Conservation (phyloP, 352 stramenopile genomes). For the Phytophthora constricta region DNA sequence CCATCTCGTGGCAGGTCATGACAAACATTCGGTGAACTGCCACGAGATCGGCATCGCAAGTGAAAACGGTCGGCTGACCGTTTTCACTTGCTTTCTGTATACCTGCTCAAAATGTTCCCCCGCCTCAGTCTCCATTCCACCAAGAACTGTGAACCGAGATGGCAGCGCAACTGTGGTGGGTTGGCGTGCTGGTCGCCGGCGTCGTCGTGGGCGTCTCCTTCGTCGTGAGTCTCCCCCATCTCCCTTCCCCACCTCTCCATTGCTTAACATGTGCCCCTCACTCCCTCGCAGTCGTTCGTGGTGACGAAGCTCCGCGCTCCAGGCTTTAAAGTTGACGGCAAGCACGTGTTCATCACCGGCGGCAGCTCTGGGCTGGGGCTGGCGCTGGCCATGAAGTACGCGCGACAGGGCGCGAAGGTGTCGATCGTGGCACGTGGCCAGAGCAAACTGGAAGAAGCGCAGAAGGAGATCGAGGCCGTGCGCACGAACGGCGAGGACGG, state of each 20-base stretch:
- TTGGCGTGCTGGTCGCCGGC: constrained; percentile 48
- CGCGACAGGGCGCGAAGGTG: constrained; percentile 69
- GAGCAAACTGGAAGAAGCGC: constrained; percentile 67
- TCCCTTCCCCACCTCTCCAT: background rate
- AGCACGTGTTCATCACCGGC: constrained; percentile 86
- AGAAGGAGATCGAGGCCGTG: constrained; percentile 63
- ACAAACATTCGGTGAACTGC: no score
- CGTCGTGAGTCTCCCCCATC: constrained; percentile 52
- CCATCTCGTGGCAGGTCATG: no score
- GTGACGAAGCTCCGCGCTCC: constrained; percentile 66
- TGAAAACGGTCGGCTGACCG: no score
- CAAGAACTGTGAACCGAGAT: constrained; percentile 16
- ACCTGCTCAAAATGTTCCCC: no score
- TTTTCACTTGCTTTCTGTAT: no score
- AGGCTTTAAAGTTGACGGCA: constrained; percentile 76
- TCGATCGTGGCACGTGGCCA: constrained; percentile 71
- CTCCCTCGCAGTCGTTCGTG: constrained; percentile 55
- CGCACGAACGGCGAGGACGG: constrained; percentile 35
- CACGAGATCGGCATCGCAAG: no score
- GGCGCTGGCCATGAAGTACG: constrained; percentile 73
- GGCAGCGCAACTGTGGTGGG: constrained; percentile 52
- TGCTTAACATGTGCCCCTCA: constrained; percentile 6
- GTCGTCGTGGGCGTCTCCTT: constrained; percentile 55
- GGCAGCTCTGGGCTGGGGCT: constrained; percentile 76
- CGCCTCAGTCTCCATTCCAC: background rate